Conservation (phyloP, 805 yeast genomes). For the Wickerhamomyces xylosicus region DNA sequence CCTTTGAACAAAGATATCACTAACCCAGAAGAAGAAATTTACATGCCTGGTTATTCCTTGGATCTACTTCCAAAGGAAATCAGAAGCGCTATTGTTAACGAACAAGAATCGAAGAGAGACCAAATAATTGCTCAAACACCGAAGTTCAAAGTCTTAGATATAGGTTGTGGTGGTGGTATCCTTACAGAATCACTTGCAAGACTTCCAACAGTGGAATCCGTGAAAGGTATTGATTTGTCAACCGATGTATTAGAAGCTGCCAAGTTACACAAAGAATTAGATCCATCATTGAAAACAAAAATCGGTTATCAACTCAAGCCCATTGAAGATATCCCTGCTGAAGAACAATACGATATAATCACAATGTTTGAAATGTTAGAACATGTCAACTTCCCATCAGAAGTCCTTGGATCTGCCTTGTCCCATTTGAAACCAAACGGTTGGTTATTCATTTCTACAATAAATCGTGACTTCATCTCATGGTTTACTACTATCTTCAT, state of each 20-base stretch:
- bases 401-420: conserved; percentile 60
- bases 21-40: conserved; percentile 26
- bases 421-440: conserved; percentile 55
- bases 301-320: conserved; percentile 51
- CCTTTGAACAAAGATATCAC: conserved; percentile 5
- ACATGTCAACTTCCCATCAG: conserved; percentile 82
- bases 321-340: conserved; percentile 44
- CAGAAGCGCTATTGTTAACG: conserved; percentile 32
- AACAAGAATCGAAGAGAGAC: conserved; percentile 38
- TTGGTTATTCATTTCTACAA: conserved; percentile 85
- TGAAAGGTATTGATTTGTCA: conserved; percentile 80
- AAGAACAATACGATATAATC: conserved; percentile 57
- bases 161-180: conserved; percentile 99
- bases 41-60: conserved; percentile 69
- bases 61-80: conserved; percentile 56
- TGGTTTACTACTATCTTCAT: conserved; percentile 89
- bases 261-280: conserved; percentile 48
- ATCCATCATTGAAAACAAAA: conserved; percentile 49
- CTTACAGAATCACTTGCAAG: conserved; percentile 82
- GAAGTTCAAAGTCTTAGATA: conserved; percentile 56
- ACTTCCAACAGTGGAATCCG: conserved; percentile 46
- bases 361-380: conserved; percentile 93
- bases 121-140: conserved; percentile 16
- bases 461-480: conserved; percentile 76
- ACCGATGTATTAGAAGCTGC: conserved; percentile 79